These are phyloP conservation scores for Lenwebbia sp. DNA, from an alignment of 345 rosid genomes.

Conservation along the genomic window DNA sequence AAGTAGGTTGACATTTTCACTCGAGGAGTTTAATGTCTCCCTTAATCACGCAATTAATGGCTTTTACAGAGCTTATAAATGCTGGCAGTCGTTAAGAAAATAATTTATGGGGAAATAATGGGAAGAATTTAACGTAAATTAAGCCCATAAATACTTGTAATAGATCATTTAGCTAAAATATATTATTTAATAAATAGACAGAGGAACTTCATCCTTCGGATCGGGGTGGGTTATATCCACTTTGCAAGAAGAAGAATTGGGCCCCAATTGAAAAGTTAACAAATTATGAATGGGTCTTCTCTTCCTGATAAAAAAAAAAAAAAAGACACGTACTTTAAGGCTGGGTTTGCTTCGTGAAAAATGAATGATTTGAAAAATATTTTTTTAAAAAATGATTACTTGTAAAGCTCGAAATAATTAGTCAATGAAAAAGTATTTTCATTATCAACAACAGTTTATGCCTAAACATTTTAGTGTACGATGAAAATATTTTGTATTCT, in stretches of 20 bases:
- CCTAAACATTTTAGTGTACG: neutral
- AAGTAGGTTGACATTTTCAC: neutral
- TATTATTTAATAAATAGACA: too few relatives aligned
- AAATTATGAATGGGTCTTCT: too few relatives aligned
- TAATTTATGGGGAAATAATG: neutral
- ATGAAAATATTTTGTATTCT: neutral
- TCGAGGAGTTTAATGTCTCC: neutral
- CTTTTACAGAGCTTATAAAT: neutral
- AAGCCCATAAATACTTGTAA: neutral
- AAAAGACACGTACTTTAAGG: too few relatives aligned
- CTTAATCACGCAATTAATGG: neutral
- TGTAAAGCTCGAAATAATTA: neutral
- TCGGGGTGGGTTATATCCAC: too few relatives aligned
- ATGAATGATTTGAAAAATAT: fast-evolving
- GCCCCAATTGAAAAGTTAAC: too few relatives aligned
- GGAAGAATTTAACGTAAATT: neutral
- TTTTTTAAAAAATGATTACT: fast-evolving
- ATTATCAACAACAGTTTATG: neutral
- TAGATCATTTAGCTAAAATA: too few relatives aligned
- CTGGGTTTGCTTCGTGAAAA: too few relatives aligned
- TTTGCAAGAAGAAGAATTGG: too few relatives aligned
- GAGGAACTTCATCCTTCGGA: too few relatives aligned
- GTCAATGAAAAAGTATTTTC: too few relatives aligned
- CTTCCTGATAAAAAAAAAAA: too few relatives aligned
- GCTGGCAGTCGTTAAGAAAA: neutral